Evolutionary conservation across 139 green algal species (phyloP).

Genomic region (Tetraselmis striata): DNA sequence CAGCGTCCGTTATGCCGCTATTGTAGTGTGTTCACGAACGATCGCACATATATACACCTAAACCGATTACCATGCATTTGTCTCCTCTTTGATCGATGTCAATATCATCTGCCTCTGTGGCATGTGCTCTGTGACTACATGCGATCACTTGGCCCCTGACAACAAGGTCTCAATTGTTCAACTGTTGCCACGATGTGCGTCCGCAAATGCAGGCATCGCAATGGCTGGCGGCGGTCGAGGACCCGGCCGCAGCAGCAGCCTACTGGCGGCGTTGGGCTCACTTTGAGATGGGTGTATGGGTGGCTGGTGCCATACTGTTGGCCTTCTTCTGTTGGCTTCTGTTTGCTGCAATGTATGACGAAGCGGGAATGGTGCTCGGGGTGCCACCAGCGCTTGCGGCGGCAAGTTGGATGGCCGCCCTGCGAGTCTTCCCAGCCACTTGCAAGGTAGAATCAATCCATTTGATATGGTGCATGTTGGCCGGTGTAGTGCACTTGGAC

Average conservation of each 20-base stretch:
- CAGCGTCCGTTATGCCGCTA: too few relatives aligned
- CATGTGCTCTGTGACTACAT: too few relatives aligned
- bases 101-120: too few relatives aligned
- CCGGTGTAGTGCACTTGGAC: too few relatives aligned
- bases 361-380: not conserved
- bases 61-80: too few relatives aligned
- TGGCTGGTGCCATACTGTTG: not conserved
- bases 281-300: not conserved
- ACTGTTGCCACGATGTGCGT: too few relatives aligned
- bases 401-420: not conserved
- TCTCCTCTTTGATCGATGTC: too few relatives aligned
- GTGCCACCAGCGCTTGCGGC: not conserved
- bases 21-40: too few relatives aligned
- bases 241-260: not conserved
- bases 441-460: not conserved
- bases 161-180: too few relatives aligned
- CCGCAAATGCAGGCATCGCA: not conserved
- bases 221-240: not conserved
- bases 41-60: too few relatives aligned
- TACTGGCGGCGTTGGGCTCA: not conserved
- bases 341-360: not conserved
- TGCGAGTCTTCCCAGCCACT: not conserved
- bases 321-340: not conserved
- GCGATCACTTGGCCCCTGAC: too few relatives aligned
- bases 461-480: too few relatives aligned